A percentile compares a stretch with the other conserved stretches of the same genome.
Evolutionary conservation across 2,329 filamentous ascomycete species (phyloP).

Genomic region (Colletotrichum sp.): DNA sequence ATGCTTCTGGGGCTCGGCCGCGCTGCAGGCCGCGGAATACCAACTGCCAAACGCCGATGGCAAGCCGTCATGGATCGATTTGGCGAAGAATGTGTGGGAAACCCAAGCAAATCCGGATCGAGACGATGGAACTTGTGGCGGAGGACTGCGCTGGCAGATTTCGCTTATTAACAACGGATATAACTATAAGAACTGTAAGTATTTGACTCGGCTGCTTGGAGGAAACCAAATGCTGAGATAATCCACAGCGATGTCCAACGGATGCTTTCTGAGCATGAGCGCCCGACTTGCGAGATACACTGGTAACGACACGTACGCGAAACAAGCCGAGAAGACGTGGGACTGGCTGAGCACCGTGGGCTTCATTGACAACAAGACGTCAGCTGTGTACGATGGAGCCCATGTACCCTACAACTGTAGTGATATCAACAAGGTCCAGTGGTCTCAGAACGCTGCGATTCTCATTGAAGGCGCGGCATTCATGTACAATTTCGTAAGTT

Average conservation of each 20-base stretch:
- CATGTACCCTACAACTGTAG: constrained; percentile 56
- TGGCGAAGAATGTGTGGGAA: constrained; percentile 66
- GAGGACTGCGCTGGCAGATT: constrained; percentile 73
- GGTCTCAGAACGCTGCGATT: constrained; percentile 58
- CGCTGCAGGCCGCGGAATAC: constrained; percentile 61
- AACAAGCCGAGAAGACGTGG: constrained; percentile 61
- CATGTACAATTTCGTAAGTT: constrained; percentile 59
- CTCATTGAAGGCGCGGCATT: constrained; percentile 60
- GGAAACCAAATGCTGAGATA: background rate
- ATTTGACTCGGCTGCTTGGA: too few relatives aligned
- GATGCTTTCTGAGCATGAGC: constrained; percentile 53
- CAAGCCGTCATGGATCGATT: constrained; percentile 53
- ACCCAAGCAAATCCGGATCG: constrained; percentile 47
- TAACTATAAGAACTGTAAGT: constrained; percentile 63
- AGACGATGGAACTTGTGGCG: constrained; percentile 59
- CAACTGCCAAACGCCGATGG: constrained; percentile 52
- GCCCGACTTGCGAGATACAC: constrained; percentile 69
- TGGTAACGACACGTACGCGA: constrained; percentile 58
- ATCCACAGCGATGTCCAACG: constrained; percentile 45
- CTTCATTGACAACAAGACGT: constrained; percentile 57
- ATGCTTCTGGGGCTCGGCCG: constrained; percentile 62
- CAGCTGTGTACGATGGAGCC: constrained; percentile 65
- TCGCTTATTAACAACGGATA: constrained; percentile 68
- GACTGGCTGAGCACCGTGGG: constrained; percentile 58
- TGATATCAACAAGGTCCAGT: constrained; percentile 56